phyloP scores from a whole-genome alignment of 2,329 filamentous ascomycete species.

The Microdochium nivale region DNA sequence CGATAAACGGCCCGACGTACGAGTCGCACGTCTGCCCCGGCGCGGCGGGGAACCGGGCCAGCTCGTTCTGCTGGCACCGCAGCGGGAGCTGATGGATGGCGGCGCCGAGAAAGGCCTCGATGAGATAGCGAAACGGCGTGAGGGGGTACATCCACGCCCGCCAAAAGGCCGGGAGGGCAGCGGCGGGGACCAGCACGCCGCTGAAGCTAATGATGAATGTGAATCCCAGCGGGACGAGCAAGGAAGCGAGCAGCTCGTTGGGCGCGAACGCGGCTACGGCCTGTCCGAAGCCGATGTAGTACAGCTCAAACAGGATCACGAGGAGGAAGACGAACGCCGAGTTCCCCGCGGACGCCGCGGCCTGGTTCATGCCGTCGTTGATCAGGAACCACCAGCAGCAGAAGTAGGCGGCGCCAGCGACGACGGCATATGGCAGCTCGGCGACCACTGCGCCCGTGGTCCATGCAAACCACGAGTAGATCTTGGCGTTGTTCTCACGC shows the following conservation, averaged over 20 bases:
- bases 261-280: slow-evolving; percentile 58
- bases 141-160: slow-evolving; percentile 56
- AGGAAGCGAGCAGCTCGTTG: slow-evolving; percentile 56
- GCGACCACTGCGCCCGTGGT: slow-evolving; percentile 55
- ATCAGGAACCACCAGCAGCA: slow-evolving; percentile 50
- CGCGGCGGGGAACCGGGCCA: slow-evolving; percentile 52
- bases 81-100: slow-evolving; percentile 47
- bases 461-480: slow-evolving; percentile 70
- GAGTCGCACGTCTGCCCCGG: slow-evolving; percentile 48
- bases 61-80: slow-evolving; percentile 44
- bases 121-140: slow-evolving; percentile 58
- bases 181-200: slow-evolving; percentile 58
- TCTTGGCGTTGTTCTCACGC: slow-evolving; percentile 68
- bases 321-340: slow-evolving; percentile 50
- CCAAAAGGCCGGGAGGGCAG: slow-evolving; percentile 54
- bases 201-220: slow-evolving; percentile 64
- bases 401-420: slow-evolving; percentile 59
- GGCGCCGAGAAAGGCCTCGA: slow-evolving; percentile 52
- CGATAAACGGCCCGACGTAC: slow-evolving; percentile 46
- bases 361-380: slow-evolving; percentile 37
- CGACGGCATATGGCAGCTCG: slow-evolving; percentile 61
- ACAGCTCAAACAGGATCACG: slow-evolving; percentile 58
- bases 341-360: slow-evolving; percentile 39
- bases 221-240: slow-evolving; percentile 62
- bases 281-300: slow-evolving; percentile 57